Evolutionary conservation across 2,329 filamentous ascomycete species (phyloP).

Genomic region (Aspergillus aculeatus): DNA sequence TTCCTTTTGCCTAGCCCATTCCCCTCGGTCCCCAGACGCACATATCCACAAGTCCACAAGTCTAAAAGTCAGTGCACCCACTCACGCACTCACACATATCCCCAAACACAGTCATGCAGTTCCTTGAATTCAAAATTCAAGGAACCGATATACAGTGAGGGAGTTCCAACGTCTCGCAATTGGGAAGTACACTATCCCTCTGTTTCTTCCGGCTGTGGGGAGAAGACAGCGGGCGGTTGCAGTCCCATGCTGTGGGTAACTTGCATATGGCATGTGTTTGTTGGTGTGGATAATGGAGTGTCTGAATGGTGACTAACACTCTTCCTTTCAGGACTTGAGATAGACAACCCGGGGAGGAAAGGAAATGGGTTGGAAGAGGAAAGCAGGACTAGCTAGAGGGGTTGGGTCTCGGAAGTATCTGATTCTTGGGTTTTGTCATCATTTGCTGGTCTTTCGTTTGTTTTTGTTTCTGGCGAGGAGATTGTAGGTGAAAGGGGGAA

Average conservation of each 20-base stretch:
- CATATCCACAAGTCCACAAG: neutral
- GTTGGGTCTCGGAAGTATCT: constrained; percentile 44
- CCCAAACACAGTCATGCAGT: neutral
- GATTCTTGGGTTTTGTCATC: constrained; percentile 40
- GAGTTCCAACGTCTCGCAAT: neutral
- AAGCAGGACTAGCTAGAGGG: neutral
- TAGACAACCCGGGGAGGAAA: neutral
- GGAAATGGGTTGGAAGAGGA: constrained; percentile 5
- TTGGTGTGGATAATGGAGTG: constrained; percentile 1
- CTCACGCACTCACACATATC: neutral
- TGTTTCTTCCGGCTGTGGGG: neutral
- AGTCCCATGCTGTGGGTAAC: constrained; percentile 4
- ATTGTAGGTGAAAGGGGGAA: neutral
- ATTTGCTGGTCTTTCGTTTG: constrained; percentile 27
- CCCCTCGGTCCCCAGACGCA: neutral
- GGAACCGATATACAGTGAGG: neutral
- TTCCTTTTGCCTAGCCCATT: neutral
- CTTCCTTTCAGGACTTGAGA: neutral
- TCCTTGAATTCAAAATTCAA: neutral
- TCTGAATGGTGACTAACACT: neutral
- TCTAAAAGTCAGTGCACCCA: neutral
- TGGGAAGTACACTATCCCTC: constrained; percentile 17
- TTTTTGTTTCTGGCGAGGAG: neutral
- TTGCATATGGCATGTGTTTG: constrained; percentile 1
- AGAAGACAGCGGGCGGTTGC: constrained; percentile 14